Base-by-base conservation (phyloP, 1,284 basidiomycete species). In the Volvariella volvacea region DNA sequence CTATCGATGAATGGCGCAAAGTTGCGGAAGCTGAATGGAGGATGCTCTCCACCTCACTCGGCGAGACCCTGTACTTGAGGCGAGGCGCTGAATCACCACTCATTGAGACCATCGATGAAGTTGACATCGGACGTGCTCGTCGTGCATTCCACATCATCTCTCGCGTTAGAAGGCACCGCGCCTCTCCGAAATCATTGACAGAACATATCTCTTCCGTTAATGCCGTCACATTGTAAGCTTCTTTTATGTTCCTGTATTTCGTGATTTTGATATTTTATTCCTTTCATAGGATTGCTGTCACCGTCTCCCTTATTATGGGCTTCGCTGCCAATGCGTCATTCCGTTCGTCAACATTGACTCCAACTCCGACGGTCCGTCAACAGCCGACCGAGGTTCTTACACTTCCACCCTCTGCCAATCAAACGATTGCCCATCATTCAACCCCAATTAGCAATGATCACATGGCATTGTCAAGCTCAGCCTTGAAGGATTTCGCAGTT, bases 261-360 rank as follows among this genome's bases (percentile, higher is more conserved):
- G 34, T 36, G 20, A 41, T 22, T 22, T 41, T 46, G 25, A 43
- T 22, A 51, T 48, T 49, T 30, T 44, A 22, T 32, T 20, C 39
- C 49, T 42, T 49, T 45, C 21, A 28, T 46, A 86, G 83, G 41
- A 71, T 86, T 48, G 79, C 81, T 0, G 58, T 86, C 12, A 28
- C 25, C 41, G 60, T 86, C 48, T 83, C 81, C 30, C 65, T 86
- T 32, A 68, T 86, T n/a, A 64, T 84, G 43, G 80, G 81, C 10
- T 76, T 81, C 49, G 66, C 78, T 7, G 71, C 80, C 53, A 79
- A 80, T 48, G 71, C 74, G 3, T 60, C 67, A 3, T 69, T 78
- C 53, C 68, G 65, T 16, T 52, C 62, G n/a, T 53, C 68, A 12
- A 52, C 59, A 1, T 57, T 64, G 17, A 46, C 63, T 7, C 61